Percentiles rank a stretch among this genome's conserved stretches.
These are phyloP conservation scores for Casuarina glauca DNA, from an alignment of 306 rosid genomes.

Conservation along the genomic window DNA sequence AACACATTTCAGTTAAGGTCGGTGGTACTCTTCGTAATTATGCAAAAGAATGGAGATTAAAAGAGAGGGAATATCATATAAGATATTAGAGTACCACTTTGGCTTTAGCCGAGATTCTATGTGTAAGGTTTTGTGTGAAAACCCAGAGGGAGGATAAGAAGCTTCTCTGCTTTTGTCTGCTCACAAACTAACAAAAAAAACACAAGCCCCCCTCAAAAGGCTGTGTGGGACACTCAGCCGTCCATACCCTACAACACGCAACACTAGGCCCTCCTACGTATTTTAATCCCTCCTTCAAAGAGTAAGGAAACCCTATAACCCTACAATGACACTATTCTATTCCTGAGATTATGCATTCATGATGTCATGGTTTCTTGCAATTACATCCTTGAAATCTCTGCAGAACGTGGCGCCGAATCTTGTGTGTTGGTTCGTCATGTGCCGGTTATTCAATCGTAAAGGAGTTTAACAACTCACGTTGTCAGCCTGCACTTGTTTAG, in stretches of 20 bases:
- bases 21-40: slow-evolving; percentile 16
- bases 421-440: slow-evolving; percentile 36
- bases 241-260: slow-evolving; percentile 72
- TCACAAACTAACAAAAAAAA: slow-evolving; percentile 82
- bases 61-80: not conserved
- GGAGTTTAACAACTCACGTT: not conserved
- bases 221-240: slow-evolving; percentile 51
- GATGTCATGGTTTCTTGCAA: slow-evolving; percentile 28
- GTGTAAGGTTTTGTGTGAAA: slow-evolving; percentile 65
- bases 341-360: too few relatives aligned
- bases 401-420: slow-evolving; percentile 35
- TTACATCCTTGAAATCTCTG: slow-evolving; percentile 22
- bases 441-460: not conserved
- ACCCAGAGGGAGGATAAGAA: slow-evolving; percentile 73
- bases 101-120: slow-evolving; percentile 73
- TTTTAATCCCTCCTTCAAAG: slow-evolving; percentile 23
- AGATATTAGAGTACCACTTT: slow-evolving; percentile 6
- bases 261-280: slow-evolving; percentile 37
- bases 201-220: slow-evolving; percentile 45
- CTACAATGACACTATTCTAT: too few relatives aligned
- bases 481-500: not conserved
- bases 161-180: slow-evolving; percentile 99
- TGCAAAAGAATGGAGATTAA: slow-evolving; percentile 11
- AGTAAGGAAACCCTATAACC: too few relatives aligned
- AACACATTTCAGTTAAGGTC: not conserved